phyloP scores from a whole-genome alignment of 495 filamentous ascomycete genomes.

The Filosporella fistucella region DNA sequence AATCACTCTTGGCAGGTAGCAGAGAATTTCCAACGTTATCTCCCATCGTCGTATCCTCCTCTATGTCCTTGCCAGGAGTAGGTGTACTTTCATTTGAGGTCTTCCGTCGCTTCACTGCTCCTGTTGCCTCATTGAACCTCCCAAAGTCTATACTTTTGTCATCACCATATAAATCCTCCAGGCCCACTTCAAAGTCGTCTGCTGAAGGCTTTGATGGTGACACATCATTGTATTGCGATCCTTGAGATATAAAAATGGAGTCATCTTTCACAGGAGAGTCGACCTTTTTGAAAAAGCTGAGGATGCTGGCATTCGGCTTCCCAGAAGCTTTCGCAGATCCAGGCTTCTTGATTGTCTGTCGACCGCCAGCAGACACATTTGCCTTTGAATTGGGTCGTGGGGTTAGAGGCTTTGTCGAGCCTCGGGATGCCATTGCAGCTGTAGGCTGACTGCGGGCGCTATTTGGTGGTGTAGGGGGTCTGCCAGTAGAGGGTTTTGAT shows the following conservation, averaged over 20 bases:
- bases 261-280: conserved; percentile 35
- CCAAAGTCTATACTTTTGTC: conserved; percentile 29
- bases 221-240: conserved; percentile 30
- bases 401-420: conserved; percentile 21
- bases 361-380: conserved; percentile 7
- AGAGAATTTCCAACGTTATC: not conserved
- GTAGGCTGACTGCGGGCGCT: conserved; percentile 1
- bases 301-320: conserved; percentile 62
- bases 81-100: conserved; percentile 5
- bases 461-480: conserved; percentile 37
- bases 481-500: conserved; percentile 32
- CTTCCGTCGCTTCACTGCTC: conserved; percentile 41
- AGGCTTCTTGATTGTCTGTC: conserved; percentile 14
- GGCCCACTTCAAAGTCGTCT: conserved; percentile 16
- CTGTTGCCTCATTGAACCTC: conserved; percentile 47
- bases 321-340: conserved; percentile 5
- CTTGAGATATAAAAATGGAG: conserved; percentile 29
- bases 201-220: conserved; percentile 16
- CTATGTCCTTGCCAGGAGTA: not conserved
- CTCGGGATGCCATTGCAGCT: conserved; percentile 23
- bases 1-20: not conserved
- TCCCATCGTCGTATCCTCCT: not conserved
- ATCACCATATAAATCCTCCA: conserved; percentile 38
- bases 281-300: conserved; percentile 78
- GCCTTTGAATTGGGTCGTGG: conserved; percentile 22